A percentile compares a stretch with the other conserved stretches of the same genome.
phyloP scores from a whole-genome alignment of 2,329 filamentous ascomycete genomes.

The Botrytis porri region DNA sequence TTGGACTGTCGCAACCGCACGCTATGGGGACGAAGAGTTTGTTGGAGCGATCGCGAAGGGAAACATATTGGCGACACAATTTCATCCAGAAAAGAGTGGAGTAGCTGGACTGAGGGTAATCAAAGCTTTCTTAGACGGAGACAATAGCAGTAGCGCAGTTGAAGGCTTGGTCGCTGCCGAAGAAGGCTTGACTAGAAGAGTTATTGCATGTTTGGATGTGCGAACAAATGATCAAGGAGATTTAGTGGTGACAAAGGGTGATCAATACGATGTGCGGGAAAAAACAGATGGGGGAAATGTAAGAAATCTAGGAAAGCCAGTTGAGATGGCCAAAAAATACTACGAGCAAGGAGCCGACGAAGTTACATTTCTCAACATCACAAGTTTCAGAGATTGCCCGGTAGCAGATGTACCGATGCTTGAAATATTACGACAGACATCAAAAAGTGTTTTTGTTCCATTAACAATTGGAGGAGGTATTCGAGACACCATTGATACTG shows the following conservation, averaged over 20 bases:
- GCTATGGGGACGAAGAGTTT: slow-evolving; percentile 85
- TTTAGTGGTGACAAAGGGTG: slow-evolving; percentile 95
- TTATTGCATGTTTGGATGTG: slow-evolving; percentile 96
- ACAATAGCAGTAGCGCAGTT: slow-evolving; percentile 39
- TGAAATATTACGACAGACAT: slow-evolving; percentile 81
- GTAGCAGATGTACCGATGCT: slow-evolving; percentile 93
- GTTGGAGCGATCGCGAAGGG: slow-evolving; percentile 83
- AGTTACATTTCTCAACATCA: slow-evolving; percentile 97
- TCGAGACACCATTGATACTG: slow-evolving; percentile 84
- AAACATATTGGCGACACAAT: slow-evolving; percentile 89
- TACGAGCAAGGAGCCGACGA: slow-evolving; percentile 97
- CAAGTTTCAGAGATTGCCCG: slow-evolving; percentile 92
- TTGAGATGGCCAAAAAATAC: slow-evolving; percentile 89
- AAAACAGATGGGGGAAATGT: slow-evolving; percentile 68
- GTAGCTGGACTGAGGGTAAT: slow-evolving; percentile 81
- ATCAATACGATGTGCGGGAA: slow-evolving; percentile 97
- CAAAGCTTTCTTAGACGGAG: slow-evolving; percentile 80
- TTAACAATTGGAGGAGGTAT: slow-evolving; percentile 95
- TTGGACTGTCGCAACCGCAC: slow-evolving; percentile 88
- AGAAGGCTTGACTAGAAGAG: slow-evolving; percentile 81
- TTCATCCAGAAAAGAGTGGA: slow-evolving; percentile 97
- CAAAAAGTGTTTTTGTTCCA: slow-evolving; percentile 91
- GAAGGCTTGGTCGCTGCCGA: slow-evolving; percentile 34
- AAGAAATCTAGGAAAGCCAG: slow-evolving; percentile 92
- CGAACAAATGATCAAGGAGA: slow-evolving; percentile 92